Base-by-base conservation (phyloP, 192 early-diverging fungal genomes). In the Coemansia sp. region DNA sequence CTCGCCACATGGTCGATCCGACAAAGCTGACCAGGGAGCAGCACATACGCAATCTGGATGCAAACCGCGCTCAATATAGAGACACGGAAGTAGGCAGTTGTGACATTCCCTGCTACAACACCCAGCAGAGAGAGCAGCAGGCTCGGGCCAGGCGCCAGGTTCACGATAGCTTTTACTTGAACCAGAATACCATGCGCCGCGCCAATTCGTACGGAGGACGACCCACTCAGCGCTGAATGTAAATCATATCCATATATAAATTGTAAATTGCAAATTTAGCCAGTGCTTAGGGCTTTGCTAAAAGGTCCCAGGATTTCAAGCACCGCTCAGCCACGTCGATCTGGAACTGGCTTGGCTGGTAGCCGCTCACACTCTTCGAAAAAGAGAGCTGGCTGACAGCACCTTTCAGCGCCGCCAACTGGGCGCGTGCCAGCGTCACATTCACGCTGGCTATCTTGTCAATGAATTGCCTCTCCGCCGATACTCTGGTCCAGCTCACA, bases 401-500 rank as follows among this genome's bases (percentile, higher is more conserved):
- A 0, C 24, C 12, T 8, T 66, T 63, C 3, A 79, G 47, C 2
- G 61, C 61, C 19, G 59, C 35, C 54, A 60, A 3, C 57, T 74
- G 77, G 12, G 29, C 35, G 12, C 36, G 49, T 2, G 64, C 67
- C 37, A 69, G 46, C 22, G 25, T 49, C 24, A 59, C 38, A 62
- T 70, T 79, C 40, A 54, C 59, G 6, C 43, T 24, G 15, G 25
- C 12, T n/a, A 79, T 25, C 54, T 61, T 53, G 38, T 46, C 65
- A 12, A 80, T 49, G 61, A 80, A 80, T 42, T 62, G 37, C 25
- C 39, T 60, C 11, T 74, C 68, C 17, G 43, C 43, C 0, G 73
- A 68, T 15, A 80, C 57, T 4, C 58, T 62, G 5, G 77, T 80
- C 77, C 72, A 80, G 12, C 72, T 74, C 1, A 74, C 72, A 27